Conservation (phyloP, 164 flowering plant species). For the Pachysandra terminalis region DNA sequence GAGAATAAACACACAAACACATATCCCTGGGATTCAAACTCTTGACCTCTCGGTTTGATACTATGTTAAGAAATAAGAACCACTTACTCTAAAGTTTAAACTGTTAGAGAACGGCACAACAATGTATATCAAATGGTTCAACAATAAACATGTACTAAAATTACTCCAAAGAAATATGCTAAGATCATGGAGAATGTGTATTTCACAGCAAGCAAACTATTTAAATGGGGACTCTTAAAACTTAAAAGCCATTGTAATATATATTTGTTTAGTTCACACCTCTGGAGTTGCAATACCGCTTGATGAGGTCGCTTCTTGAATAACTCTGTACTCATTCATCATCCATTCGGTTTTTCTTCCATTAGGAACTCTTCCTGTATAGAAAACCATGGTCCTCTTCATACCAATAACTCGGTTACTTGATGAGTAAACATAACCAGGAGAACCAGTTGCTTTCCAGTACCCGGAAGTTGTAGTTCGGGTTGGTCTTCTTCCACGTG, state of each 20-base stretch:
- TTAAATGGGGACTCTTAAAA: too few relatives aligned
- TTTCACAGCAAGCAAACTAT: too few relatives aligned
- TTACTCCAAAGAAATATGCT: too few relatives aligned
- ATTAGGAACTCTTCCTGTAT: slow-evolving; percentile 51
- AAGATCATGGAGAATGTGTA: too few relatives aligned
- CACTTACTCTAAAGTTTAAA: too few relatives aligned
- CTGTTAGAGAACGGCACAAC: too few relatives aligned
- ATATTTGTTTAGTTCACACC: slow-evolving; percentile 13
- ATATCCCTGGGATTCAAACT: too few relatives aligned
- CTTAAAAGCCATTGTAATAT: neutral
- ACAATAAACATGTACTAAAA: too few relatives aligned
- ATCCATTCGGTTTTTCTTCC: slow-evolving; percentile 63
- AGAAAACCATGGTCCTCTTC: slow-evolving; percentile 62
- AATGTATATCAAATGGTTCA: too few relatives aligned
- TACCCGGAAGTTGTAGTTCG: slow-evolving; percentile 50
- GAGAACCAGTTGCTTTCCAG: slow-evolving; percentile 79
- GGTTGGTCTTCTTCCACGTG: slow-evolving; percentile 57
- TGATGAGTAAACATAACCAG: slow-evolving; percentile 45
- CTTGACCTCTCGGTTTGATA: too few relatives aligned
- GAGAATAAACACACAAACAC: too few relatives aligned
- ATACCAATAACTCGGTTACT: slow-evolving; percentile 38
- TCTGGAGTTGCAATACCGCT: slow-evolving; percentile 11
- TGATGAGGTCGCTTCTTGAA: slow-evolving; percentile 4
- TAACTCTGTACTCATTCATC: slow-evolving; percentile 50
- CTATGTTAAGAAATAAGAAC: too few relatives aligned